Evolutionary conservation across 306 rosid genomes (phyloP), one percentile per base, ranked within the genome.

Genomic region (Aeschynomene evenia): DNA sequence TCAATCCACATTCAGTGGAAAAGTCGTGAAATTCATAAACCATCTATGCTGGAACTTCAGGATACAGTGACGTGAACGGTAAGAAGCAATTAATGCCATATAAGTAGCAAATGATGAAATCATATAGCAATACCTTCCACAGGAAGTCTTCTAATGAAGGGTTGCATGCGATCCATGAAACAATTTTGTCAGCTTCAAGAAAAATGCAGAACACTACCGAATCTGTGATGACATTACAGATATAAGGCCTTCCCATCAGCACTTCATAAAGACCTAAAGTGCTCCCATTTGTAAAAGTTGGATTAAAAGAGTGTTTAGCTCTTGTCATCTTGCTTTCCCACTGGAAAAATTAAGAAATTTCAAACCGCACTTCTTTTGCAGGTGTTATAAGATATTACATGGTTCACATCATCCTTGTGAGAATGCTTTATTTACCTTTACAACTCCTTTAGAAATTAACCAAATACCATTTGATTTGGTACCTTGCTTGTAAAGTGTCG

Each of bases 261-360:
- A 87, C 92, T 81, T 93, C 98, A 36, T 85, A 93, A 28, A 93
- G 86, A 68, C 98, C 97, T 83, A 90, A 61, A 62, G 98, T 93
- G 78, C 89, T 88, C 69, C 96, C 96, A 71, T 90, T 96, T 7
- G 94, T 71, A 76, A 87, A 88, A 70, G 87, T 85, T 45, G 96
- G 98, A 79, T 82, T 81, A 59, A 90, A 68, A 1, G 87, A 79
- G 72, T 84, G 83, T 66, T 81, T 86, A 87, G 68, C 84, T 76
- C 75, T 64, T 57, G 67, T 62, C 68, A 68, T 82, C 79, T 68
- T 86, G 83, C 96, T 90, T 68, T 63, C 77, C 96, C 91, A 93
- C 97, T 90, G 90, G 62, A 70, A 76, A 78, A 75, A 70, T 3
- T 2, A 26, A 26, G 5, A 28, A 28, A 28, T 39, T 21, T 72